Percentiles rank a stretch among this genome's conserved stretches.
Conservation (phyloP, 202 grass and related monocot species). For the Cymbopogon flexuosus region DNA sequence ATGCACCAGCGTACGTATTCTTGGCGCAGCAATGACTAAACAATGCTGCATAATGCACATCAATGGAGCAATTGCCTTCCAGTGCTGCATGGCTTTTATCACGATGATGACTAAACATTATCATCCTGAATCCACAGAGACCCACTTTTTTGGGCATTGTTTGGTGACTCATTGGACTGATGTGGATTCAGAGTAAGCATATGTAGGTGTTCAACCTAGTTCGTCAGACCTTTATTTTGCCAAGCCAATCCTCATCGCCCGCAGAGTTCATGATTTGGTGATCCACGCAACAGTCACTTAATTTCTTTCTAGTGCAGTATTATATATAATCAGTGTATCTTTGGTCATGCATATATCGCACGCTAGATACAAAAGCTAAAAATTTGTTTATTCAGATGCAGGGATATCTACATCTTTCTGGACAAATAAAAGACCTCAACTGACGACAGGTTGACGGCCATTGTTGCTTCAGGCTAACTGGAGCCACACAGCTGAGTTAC, state of each 20-base stretch:
- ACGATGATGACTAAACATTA: constrained; percentile 9
- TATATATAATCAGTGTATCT: background rate
- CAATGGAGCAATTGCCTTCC: background rate
- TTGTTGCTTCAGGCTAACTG: background rate
- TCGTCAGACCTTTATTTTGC: background rate
- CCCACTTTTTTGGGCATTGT: background rate
- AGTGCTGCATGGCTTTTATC: constrained; percentile 20
- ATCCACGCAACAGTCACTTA: background rate
- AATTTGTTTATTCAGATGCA: background rate
- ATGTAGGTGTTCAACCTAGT: background rate
- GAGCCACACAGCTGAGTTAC: background rate
- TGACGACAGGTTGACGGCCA: background rate
- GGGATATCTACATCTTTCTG: background rate
- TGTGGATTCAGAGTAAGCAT: constrained; percentile 21
- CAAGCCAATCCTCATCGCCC: background rate
- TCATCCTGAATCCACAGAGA: constrained; percentile 2
- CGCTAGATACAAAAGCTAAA: background rate
- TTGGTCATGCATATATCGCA: background rate
- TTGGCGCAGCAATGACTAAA: constrained; percentile 12
- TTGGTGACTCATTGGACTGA: constrained; percentile 11
- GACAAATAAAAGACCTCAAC: background rate
- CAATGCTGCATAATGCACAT: constrained; percentile 15
- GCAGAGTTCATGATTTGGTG: background rate
- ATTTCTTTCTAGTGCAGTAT: background rate
- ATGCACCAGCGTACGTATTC: background rate